phyloP scores from a whole-genome alignment of 2,329 filamentous ascomycete genomes.

The Aspergillus sclerotialis region DNA sequence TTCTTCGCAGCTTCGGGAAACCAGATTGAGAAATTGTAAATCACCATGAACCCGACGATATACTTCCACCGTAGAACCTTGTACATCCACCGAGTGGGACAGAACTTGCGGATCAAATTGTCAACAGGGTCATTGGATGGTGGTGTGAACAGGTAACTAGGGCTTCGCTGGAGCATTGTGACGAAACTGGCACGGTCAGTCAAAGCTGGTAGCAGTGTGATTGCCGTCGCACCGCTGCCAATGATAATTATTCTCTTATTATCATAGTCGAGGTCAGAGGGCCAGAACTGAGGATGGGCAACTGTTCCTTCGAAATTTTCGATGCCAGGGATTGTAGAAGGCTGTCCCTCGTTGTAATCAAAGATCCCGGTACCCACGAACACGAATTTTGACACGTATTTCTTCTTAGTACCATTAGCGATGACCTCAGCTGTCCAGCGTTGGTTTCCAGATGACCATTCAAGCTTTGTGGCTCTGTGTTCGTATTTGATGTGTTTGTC shows the following conservation, averaged over 20 bases:
- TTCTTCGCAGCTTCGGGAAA: conserved; percentile 44
- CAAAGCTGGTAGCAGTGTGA: conserved; percentile 64
- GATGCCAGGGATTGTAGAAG: too few species aligned
- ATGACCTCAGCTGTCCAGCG: too few species aligned
- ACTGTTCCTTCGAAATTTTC: conserved; percentile 50
- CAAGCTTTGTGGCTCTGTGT: too few species aligned
- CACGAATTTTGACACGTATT: too few species aligned
- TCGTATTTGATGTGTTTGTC: too few species aligned
- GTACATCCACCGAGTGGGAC: too few species aligned
- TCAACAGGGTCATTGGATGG: conserved; percentile 23
- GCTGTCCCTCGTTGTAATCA: conserved; percentile 42
- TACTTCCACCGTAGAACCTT: too few species aligned
- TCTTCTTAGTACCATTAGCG: too few species aligned
- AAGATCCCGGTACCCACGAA: too few species aligned
- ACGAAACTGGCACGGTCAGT: conserved; percentile 56
- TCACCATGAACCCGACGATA: conserved; percentile 41
- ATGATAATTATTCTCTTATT: conserved; percentile 63
- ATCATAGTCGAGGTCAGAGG: too few species aligned
- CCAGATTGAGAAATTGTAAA: conserved; percentile 41
- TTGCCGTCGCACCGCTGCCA: conserved; percentile 67
- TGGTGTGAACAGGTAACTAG: conserved; percentile 55
- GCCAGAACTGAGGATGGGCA: conserved; percentile 68
- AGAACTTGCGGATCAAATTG: conserved; percentile 4
- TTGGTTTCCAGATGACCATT: too few species aligned
- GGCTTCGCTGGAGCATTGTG: conserved; percentile 72